Percentiles rank a stretch among this genome's conserved stretches.
Conservation (phyloP, 2,329 filamentous ascomycete species). For the Endoconidiophora laricicola region DNA sequence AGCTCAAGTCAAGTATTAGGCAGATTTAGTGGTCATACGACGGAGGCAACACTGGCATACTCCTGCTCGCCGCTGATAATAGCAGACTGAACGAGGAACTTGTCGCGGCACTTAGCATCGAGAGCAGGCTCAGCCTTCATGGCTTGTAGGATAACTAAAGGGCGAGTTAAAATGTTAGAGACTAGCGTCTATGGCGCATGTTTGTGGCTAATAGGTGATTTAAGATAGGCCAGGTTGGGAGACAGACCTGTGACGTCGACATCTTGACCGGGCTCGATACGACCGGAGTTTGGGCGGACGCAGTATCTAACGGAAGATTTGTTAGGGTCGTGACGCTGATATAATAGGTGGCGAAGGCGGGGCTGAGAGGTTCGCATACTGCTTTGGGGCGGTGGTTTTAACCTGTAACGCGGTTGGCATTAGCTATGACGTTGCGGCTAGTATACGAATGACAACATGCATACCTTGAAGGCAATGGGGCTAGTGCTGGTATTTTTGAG, state of each 20-base stretch:
- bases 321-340: not conserved
- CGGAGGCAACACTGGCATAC: slow-evolving; percentile 59
- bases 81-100: slow-evolving; percentile 92
- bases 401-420: slow-evolving; percentile 40
- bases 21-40: slow-evolving; percentile 40
- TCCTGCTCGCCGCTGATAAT: slow-evolving; percentile 71
- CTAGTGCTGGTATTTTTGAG: slow-evolving; percentile 47
- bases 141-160: slow-evolving; percentile 74
- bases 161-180: not conserved
- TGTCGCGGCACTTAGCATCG: slow-evolving; percentile 87
- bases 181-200: slow-evolving; percentile 16
- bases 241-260: slow-evolving; percentile 80
- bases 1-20: not conserved
- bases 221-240: not conserved
- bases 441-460: slow-evolving; percentile 12
- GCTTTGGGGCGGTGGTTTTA: slow-evolving; percentile 97
- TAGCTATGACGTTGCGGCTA: slow-evolving; percentile 17
- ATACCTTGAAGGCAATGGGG: slow-evolving; percentile 55
- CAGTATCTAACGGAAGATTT: slow-evolving; percentile 54
- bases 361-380: slow-evolving; percentile 45
- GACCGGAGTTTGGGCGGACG: slow-evolving; percentile 89
- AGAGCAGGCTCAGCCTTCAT: slow-evolving; percentile 88
- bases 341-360: slow-evolving; percentile 15
- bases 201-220: not conserved
- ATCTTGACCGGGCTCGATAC: slow-evolving; percentile 75